Evolutionary conservation across 1,284 basidiomycete species (phyloP), one percentile per base, ranked within the genome.

Genomic region (Cutaneotrichosporon cutaneum): DNA sequence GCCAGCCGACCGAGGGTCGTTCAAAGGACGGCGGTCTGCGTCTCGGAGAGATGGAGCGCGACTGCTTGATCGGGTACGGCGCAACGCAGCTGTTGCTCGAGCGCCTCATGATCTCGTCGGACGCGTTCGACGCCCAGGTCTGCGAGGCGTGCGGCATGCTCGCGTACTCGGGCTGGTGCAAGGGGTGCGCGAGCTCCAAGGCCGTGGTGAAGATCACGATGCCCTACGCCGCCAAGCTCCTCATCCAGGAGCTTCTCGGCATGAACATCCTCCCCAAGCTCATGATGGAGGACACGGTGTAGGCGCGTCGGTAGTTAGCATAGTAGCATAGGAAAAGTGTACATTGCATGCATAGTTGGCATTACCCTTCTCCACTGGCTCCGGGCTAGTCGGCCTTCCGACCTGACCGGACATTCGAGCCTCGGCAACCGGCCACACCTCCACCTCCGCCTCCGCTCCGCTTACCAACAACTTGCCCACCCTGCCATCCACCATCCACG

Each of bases 21-120:
- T 96, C 93, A 53, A 87, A 96, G 63, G 96, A 99, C 80, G 96
- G 96, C 73, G 96, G 96, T 66, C 82, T 99, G 67, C 91, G 96
- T 61, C 83, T 99, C 18, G 96, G 96, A 62, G 96, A 99, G 82
- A 99, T 99, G 96, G 96, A 99, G 76, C 88, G 96, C 56, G 96
- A 99, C 80, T 99, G 78, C 77, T 82, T 94, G 30, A 94, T 94
- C 72, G 93, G 92, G 57, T 95, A 97, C 72, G 94, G 94, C 22
- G 96, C 96, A 2, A 96, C 94, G 1, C 95, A 99, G 74, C 84
- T 99, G 50, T 82, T 99, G 22, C 85, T 99, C 9, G 96, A 98
- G 80, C 89, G 96, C 22, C 84, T 99, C 18, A 99, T 99, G 95
- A 93, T 99, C 65, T 96, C 92, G 14, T 96, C 92, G 18, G 92